Percentiles rank a stretch among this genome's conserved stretches.
Evolutionary conservation across 2,329 filamentous ascomycete species (phyloP).

Genomic region (Neurospora sp.): DNA sequence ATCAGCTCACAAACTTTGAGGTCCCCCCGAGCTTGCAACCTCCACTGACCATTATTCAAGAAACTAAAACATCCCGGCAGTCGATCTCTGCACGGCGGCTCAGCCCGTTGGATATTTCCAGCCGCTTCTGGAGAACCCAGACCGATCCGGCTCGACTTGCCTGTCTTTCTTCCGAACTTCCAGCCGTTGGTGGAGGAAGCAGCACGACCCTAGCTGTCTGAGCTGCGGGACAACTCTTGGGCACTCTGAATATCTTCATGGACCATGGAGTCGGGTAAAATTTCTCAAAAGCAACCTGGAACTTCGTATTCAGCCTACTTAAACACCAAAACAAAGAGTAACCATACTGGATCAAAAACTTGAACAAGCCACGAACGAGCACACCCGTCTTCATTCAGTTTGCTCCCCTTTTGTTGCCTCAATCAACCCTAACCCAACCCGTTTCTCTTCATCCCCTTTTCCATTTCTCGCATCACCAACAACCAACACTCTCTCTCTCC

Average conservation of each 20-base stretch:
- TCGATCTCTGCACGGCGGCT: neutral
- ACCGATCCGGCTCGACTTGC: neutral
- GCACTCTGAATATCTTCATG: neutral
- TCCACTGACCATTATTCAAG: neutral
- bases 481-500: neutral
- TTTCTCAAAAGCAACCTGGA: neutral
- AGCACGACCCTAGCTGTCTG: neutral
- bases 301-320: neutral
- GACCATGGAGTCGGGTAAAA: neutral
- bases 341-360: neutral
- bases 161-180: neutral
- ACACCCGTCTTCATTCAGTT: neutral
- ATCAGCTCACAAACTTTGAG: neutral
- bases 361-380: neutral
- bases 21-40: neutral
- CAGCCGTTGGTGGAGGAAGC: neutral
- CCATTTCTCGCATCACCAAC: neutral
- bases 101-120: neutral
- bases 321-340: neutral
- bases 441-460: neutral
- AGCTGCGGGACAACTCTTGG: neutral
- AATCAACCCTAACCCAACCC: neutral
- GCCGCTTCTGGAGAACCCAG: neutral
- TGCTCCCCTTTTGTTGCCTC: neutral
- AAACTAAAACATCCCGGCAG: neutral